phyloP scores from a whole-genome alignment of 805 yeast genomes.

The Ogataea methylovora region DNA sequence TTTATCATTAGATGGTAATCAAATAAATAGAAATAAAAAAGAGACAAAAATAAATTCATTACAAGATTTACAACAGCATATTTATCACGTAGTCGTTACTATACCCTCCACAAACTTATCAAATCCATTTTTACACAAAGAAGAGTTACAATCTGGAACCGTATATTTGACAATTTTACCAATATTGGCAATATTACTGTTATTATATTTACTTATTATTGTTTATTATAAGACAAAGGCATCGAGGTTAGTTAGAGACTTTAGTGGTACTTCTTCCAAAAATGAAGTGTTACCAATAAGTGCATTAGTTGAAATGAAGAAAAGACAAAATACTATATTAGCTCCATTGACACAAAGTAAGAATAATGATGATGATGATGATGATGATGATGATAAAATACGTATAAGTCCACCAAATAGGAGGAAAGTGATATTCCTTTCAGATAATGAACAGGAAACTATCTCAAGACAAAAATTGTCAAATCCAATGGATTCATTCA shows the following conservation, averaged over 20 bases:
- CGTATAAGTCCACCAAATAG: too few species aligned
- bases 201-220: constrained; percentile 15
- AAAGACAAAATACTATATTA: constrained; percentile 2
- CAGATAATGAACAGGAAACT: too few species aligned
- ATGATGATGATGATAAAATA: constrained; percentile 3
- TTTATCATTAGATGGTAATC: too few species aligned
- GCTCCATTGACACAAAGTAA: background rate
- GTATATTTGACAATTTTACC: constrained; percentile 21
- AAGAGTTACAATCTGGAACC: constrained; percentile 16
- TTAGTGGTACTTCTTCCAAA: constrained; percentile 9
- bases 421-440: too few species aligned
- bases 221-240: constrained; percentile 15
- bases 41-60: too few species aligned
- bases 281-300: too few species aligned
- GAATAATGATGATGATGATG: constrained; percentile 1
- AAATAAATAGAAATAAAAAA: too few species aligned
- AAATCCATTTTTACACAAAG: constrained; percentile 18
- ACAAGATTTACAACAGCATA: too few species aligned
- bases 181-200: constrained; percentile 14
- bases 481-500: too few species aligned
- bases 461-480: too few species aligned
- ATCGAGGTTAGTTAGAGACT: constrained; percentile 13
- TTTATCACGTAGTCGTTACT: too few species aligned
- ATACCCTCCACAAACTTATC: constrained; percentile 10
- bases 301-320: constrained; percentile 2